Base-by-base conservation (phyloP, 1,284 basidiomycete genomes). In the Marasmius sp. region DNA sequence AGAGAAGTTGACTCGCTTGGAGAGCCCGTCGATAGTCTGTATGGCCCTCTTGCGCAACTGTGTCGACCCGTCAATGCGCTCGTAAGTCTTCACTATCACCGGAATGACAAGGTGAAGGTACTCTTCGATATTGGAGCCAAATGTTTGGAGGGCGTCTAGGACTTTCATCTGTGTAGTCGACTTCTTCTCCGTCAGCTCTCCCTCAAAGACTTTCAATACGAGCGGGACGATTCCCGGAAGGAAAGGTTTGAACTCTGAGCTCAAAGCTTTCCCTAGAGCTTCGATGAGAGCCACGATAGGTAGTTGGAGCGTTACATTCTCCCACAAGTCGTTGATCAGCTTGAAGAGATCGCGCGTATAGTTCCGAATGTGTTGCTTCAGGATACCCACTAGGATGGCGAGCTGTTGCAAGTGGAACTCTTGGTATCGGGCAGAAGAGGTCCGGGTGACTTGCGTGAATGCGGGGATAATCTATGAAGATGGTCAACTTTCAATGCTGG, bases 231-330 rank as follows among this genome's bases (percentile, higher is more conserved):
- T 88, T 22, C 89, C 89, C 0, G 97, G 95, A n/a, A 99, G 79
- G 78, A 97, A 98, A 1, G 95, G 95, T 73, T 97, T 97, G 82
- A 99, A 99, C 74, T 99, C 97, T 16, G 96, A 94, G 72, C 98
- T 96, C 20, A 99, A 84, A 0, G 97, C 95, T 70, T 92, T 92
- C 1, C 95, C 96, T n/a, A 98, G 85, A 0, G 95, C 89, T 73
- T 99, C 97, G 37, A 99, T 92, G 34, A 99, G 84, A 34, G 93
- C 89, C 60, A 98, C 95, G 58, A 99, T 91, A 5, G 96, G 95
- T 52, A 97, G 85, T 70, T 98, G 96, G 33, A 99, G 83, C 6
- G 89, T 84, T 3, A 84, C 81, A 66, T 92, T 93, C 51, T 94
- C 91, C 95, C 96, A 98, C 49, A 96, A 87, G 61, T 96, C 94